These are phyloP conservation scores for Gillenia trifoliata DNA, from an alignment of 306 rosid genomes.

Conservation along the genomic window DNA sequence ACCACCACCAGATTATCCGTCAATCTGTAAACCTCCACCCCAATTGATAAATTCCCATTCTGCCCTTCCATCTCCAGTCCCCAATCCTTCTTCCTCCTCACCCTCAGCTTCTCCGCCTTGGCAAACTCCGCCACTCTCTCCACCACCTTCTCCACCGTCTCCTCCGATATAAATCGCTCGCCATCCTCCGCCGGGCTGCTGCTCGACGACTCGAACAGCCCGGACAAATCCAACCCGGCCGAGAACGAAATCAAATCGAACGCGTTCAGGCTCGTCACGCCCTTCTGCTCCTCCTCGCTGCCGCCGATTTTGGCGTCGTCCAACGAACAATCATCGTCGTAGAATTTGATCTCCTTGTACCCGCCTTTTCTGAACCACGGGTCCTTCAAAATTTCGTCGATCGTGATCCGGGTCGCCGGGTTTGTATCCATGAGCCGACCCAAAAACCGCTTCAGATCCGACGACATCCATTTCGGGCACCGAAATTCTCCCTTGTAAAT, in stretches of 20 bases:
- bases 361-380: slow-evolving; percentile 59
- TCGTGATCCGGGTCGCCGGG: slow-evolving; percentile 52
- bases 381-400: slow-evolving; percentile 47
- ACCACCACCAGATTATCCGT: slow-evolving; percentile 46
- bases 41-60: slow-evolving; percentile 24
- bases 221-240: slow-evolving; percentile 53
- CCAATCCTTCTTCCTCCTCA: slow-evolving; percentile 40
- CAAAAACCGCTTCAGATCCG: slow-evolving; percentile 44
- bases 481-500: slow-evolving; percentile 62
- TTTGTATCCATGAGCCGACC: slow-evolving; percentile 53
- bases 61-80: slow-evolving; percentile 45
- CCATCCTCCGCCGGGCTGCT: slow-evolving; percentile 14
- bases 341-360: slow-evolving; percentile 31
- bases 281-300: slow-evolving; percentile 13
- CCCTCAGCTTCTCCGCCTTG: slow-evolving; percentile 33
- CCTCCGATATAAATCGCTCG: slow-evolving; percentile 34
- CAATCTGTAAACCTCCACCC: slow-evolving; percentile 44
- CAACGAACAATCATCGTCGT: slow-evolving; percentile 21
- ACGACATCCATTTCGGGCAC: slow-evolving; percentile 65
- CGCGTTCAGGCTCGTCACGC: slow-evolving; percentile 40
- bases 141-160: slow-evolving; percentile 34
- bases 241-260: slow-evolving; percentile 66
- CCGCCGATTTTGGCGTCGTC: slow-evolving; percentile 1
- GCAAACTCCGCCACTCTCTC: slow-evolving; percentile 35
- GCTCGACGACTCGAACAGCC: slow-evolving; percentile 29